These are phyloP conservation scores for Pogostemon cablin DNA, from an alignment of 257 asterid species.

Conservation along the genomic window DNA sequence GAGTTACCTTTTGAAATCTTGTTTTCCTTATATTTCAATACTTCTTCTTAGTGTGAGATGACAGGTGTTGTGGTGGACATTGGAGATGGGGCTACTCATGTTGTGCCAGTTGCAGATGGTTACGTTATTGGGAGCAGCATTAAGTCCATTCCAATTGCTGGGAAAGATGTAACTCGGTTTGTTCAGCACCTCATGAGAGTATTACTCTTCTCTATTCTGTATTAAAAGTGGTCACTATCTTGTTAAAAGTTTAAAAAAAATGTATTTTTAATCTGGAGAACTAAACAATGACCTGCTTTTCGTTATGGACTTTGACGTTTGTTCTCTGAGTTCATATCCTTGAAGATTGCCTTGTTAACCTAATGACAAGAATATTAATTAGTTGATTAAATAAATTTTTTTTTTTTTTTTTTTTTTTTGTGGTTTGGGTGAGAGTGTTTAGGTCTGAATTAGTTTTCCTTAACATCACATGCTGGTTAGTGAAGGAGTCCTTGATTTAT, in stretches of 20 bases:
- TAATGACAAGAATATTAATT: neutral
- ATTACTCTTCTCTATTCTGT: conserved; percentile 35
- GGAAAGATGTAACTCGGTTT: conserved; percentile 82
- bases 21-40: conserved; percentile 39
- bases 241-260: neutral
- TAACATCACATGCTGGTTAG: neutral
- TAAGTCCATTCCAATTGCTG: conserved; percentile 88
- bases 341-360: neutral
- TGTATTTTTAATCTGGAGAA: conserved; percentile 8
- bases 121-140: conserved; percentile 98
- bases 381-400: neutral
- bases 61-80: conserved; percentile 97
- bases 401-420: neutral
- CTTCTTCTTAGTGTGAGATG: conserved; percentile 90
- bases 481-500: neutral
- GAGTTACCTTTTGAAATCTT: conserved; percentile 29
- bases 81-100: conserved; percentile 98
- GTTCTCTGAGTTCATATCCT: neutral
- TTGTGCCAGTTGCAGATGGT: conserved; percentile 99
- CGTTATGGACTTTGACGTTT: neutral
- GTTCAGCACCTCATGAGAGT: conserved; percentile 94
- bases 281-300: neutral
- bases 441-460: neutral
- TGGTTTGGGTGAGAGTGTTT: conserved; percentile 10
- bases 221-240: neutral